A percentile compares a stretch with the other conserved stretches of the same genome.
Evolutionary conservation across 1,139 yeast genomes (phyloP).

Genomic region (Pichiaceae sp.): DNA sequence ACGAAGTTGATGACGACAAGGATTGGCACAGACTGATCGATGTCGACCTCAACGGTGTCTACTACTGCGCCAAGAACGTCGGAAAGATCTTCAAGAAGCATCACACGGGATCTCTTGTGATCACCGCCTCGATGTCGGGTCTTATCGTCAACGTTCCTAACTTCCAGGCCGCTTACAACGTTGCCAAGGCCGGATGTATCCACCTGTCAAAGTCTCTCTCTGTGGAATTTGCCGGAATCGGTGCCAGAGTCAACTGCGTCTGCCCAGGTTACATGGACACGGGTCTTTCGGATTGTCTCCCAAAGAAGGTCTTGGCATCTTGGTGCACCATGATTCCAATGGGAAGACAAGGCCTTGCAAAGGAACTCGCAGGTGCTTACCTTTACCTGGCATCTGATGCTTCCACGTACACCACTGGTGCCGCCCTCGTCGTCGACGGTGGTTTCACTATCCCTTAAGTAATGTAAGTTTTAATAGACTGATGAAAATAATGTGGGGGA

Average conservation of each 20-base stretch:
- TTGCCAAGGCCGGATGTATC: constrained; percentile 80
- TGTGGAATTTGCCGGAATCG: constrained; percentile 80
- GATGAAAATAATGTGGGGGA: neutral
- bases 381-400: constrained; percentile 85
- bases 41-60: constrained; percentile 68
- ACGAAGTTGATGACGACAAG: constrained; percentile 39
- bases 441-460: constrained; percentile 41
- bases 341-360: constrained; percentile 74
- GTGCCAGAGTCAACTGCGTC: constrained; percentile 73
- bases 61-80: constrained; percentile 62
- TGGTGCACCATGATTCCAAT: constrained; percentile 73
- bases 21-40: constrained; percentile 65
- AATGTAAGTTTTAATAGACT: no score
- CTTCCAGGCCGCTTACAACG: constrained; percentile 82
- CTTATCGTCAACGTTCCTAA: constrained; percentile 86
- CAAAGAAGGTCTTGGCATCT: constrained; percentile 40
- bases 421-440: constrained; percentile 79
- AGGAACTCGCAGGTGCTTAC: constrained; percentile 82
- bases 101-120: constrained; percentile 66
- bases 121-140: constrained; percentile 90
- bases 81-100: constrained; percentile 69
- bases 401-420: constrained; percentile 75
- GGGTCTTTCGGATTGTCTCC: constrained; percentile 56
- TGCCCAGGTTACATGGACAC: constrained; percentile 85
- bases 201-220: constrained; percentile 79